These are phyloP conservation scores for Dictyophora rubrovolvata DNA, from an alignment of 768 basidiomycete species.

Conservation along the genomic window DNA sequence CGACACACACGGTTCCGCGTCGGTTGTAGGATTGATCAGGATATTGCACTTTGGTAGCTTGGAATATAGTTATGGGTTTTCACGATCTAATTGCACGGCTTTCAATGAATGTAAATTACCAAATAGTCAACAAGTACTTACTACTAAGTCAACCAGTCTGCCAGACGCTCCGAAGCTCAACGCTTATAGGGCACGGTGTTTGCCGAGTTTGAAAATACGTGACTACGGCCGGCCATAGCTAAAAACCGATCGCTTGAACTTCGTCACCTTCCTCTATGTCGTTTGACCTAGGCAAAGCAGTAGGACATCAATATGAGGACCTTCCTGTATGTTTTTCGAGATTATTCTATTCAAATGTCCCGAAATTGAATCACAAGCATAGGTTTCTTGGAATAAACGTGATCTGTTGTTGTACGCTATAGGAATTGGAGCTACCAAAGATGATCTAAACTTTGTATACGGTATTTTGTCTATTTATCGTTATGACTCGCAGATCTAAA, in stretches of 20 bases:
- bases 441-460: constrained; percentile 63
- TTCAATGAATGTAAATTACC: no score
- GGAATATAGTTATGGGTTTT: no score
- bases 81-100: no score
- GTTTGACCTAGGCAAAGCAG: constrained; percentile 53
- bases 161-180: no score
- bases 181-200: no score
- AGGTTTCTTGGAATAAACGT: constrained; percentile 81
- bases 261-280: constrained; percentile 34
- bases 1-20: no score
- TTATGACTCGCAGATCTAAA: neutral
- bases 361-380: no score
- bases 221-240: no score
- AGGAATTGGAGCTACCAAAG: constrained; percentile 71
- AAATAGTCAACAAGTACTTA: no score
- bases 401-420: constrained; percentile 72
- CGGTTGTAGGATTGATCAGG: no score
- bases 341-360: neutral
- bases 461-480: constrained; percentile 29
- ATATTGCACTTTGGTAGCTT: no score
- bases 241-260: neutral
- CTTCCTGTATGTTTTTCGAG: constrained; percentile 40
- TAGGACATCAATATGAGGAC: constrained; percentile 45
- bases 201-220: neutral
- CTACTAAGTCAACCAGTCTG: no score